These are phyloP conservation scores for Dittrichia graveolens DNA, from an alignment of 129 eudicot genomes.

Conservation along the genomic window DNA sequence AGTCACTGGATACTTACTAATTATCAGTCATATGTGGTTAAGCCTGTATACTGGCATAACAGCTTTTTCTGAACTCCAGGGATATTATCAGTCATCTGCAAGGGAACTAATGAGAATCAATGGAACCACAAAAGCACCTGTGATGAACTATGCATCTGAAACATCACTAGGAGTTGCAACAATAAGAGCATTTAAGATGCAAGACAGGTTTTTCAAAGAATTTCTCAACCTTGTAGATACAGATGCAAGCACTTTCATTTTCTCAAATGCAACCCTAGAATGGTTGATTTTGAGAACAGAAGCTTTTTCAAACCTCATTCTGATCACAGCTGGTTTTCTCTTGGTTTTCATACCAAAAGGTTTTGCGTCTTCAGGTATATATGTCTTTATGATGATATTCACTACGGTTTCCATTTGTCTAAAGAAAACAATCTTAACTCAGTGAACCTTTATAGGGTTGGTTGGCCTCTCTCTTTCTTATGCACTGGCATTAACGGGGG, in stretches of 20 bases:
- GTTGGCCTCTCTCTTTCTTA: constrained; percentile 86
- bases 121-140: constrained; percentile 89
- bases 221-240: constrained; percentile 64
- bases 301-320: constrained; percentile 58
- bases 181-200: constrained; percentile 73
- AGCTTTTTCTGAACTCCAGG: constrained; percentile 36
- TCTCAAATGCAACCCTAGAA: constrained; percentile 69
- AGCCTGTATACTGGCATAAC: too few relatives aligned
- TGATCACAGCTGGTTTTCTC: constrained; percentile 64
- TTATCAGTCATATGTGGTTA: too few relatives aligned
- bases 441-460: constrained; percentile 46
- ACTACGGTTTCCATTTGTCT: neutral
- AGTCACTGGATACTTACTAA: too few relatives aligned
- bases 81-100: constrained; percentile 70
- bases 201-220: constrained; percentile 55
- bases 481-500: constrained; percentile 57
- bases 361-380: constrained; percentile 60
- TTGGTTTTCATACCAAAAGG: constrained; percentile 59
- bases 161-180: constrained; percentile 83
- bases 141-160: constrained; percentile 76
- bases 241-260: constrained; percentile 74
- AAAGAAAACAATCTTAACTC: neutral
- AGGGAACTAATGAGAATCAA: constrained; percentile 80
- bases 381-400: neutral
- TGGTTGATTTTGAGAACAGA: constrained; percentile 77